These are phyloP conservation scores for Meira miltonrushii DNA, from an alignment of 1,284 basidiomycete genomes.

Conservation along the genomic window DNA sequence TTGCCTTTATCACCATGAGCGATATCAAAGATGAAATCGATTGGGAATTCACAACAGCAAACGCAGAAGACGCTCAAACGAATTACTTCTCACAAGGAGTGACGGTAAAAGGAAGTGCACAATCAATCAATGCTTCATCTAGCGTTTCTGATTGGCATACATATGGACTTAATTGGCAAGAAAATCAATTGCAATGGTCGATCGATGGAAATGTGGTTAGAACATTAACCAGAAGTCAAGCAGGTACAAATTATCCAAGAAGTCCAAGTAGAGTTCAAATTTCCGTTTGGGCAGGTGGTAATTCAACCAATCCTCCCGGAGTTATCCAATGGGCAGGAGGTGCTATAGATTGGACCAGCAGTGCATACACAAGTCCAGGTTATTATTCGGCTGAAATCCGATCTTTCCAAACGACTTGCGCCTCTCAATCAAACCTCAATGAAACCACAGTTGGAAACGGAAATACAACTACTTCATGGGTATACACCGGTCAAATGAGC, in stretches of 20 bases:
- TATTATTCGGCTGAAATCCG: constrained; percentile 44
- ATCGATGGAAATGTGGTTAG: constrained; percentile 36
- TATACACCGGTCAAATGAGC: constrained; percentile 36
- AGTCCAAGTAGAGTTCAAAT: constrained; percentile 41
- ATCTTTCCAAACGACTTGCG: constrained; percentile 31
- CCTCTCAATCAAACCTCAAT: constrained; percentile 17
- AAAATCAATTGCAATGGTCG: constrained; percentile 30
- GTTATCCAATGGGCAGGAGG: constrained; percentile 41
- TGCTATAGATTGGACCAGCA: constrained; percentile 26
- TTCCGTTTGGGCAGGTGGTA: constrained; percentile 35
- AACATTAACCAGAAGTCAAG: constrained; percentile 22
- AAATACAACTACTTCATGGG: constrained; percentile 27
- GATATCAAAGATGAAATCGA: constrained; percentile 40
- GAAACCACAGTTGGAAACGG: constrained; percentile 18
- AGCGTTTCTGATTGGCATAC: constrained; percentile 32
- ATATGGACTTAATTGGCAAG: constrained; percentile 42
- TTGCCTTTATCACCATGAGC: constrained; percentile 38
- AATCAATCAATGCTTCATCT: neutral
- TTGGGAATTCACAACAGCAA: constrained; percentile 32
- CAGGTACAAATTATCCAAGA: constrained; percentile 27
- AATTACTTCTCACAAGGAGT: constrained; percentile 33
- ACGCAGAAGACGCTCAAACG: constrained; percentile 21
- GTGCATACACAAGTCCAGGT: constrained; percentile 31
- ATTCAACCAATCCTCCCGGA: constrained; percentile 25
- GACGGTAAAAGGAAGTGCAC: neutral